These are phyloP conservation scores for Gyromitra esculenta DNA, from an alignment of 2,329 filamentous ascomycete genomes.

Conservation along the genomic window DNA sequence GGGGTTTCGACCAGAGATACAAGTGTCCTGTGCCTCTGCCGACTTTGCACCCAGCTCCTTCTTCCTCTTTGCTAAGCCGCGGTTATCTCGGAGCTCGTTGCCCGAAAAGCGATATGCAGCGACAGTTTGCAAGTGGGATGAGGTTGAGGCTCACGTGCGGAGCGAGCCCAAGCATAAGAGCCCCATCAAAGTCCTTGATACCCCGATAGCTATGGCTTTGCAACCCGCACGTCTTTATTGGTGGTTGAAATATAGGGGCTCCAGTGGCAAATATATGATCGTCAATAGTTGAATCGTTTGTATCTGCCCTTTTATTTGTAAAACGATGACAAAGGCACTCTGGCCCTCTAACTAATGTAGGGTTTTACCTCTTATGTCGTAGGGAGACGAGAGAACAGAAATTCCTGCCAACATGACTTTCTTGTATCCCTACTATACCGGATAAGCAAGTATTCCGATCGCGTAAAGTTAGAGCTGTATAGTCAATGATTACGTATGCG, in stretches of 20 bases:
- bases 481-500: too few relatives aligned
- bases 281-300: too few relatives aligned
- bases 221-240: neutral
- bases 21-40: neutral
- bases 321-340: too few relatives aligned
- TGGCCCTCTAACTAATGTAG: too few relatives aligned
- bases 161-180: neutral
- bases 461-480: too few relatives aligned
- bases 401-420: too few relatives aligned
- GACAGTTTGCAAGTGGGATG: neutral
- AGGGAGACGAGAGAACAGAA: too few relatives aligned
- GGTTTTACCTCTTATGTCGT: too few relatives aligned
- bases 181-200: neutral
- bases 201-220: neutral
- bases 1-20: constrained; percentile 15
- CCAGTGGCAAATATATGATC: neutral
- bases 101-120: constrained; percentile 8
- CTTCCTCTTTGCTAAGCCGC: constrained; percentile 4
- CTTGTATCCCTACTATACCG: too few relatives aligned
- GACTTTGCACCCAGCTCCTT: too few relatives aligned
- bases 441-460: too few relatives aligned
- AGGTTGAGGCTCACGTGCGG: constrained; percentile 18
- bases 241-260: neutral
- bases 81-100: constrained; percentile 39
- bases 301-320: too few relatives aligned